Conservation (phyloP, 2,329 filamentous ascomycete genomes). For the Camillea tinctor region DNA sequence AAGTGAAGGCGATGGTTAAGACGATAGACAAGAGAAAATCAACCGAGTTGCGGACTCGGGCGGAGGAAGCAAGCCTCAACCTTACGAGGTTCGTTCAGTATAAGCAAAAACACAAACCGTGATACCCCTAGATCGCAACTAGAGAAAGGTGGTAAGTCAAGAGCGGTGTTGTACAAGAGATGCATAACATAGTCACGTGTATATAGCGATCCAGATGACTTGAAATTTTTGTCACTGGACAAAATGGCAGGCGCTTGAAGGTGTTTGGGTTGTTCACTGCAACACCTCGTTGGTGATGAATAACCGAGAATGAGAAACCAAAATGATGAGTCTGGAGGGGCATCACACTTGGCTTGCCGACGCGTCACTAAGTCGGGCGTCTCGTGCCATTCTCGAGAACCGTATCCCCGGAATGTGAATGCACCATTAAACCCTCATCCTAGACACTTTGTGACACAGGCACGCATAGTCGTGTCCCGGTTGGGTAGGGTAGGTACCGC, state of each 20-base stretch:
- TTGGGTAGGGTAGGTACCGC: not conserved
- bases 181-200: not conserved
- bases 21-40: conserved; percentile 58
- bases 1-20: conserved; percentile 57
- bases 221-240: not conserved
- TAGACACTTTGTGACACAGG: not conserved
- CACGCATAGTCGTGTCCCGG: not conserved
- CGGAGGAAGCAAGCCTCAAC: conserved; percentile 62
- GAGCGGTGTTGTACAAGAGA: not conserved
- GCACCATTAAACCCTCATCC: conserved; percentile 15
- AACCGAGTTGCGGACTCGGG: conserved; percentile 55
- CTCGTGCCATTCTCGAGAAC: not conserved
- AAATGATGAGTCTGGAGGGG: not conserved
- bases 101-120: conserved; percentile 57
- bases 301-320: not conserved
- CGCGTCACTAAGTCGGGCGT: not conserved
- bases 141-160: not conserved
- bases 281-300: not conserved
- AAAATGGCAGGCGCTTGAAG: not conserved
- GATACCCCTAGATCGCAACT: conserved; percentile 4
- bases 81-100: conserved; percentile 62
- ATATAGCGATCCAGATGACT: not conserved
- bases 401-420: not conserved
- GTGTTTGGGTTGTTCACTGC: not conserved
- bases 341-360: not conserved